phyloP scores from a whole-genome alignment of 495 filamentous ascomycete genomes.

The Oidiodendron maius region DNA sequence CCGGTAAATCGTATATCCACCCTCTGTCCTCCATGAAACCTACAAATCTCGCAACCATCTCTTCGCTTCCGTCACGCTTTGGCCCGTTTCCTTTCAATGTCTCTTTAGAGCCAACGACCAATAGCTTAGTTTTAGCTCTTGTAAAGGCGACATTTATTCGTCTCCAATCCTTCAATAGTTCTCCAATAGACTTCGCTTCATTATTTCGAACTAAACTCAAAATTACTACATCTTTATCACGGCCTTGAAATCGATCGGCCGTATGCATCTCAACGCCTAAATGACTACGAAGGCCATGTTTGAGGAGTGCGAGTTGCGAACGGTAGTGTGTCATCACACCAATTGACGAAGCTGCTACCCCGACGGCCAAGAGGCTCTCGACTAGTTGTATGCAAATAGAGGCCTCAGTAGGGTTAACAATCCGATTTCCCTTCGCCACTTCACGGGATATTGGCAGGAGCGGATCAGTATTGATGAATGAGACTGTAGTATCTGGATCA shows the following conservation, averaged over 20 bases:
- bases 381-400: constrained; percentile 72
- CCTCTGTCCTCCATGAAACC: constrained; percentile 61
- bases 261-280: constrained; percentile 84
- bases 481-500: constrained; percentile 61
- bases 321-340: constrained; percentile 99
- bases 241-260: constrained; percentile 90
- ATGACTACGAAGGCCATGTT: constrained; percentile 33
- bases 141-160: constrained; percentile 95
- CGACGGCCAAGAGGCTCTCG: constrained; percentile 64
- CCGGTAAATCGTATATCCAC: constrained; percentile 71
- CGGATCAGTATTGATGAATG: constrained; percentile 83
- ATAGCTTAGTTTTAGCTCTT: constrained; percentile 78
- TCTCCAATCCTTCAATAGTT: constrained; percentile 85
- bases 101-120: constrained; percentile 73
- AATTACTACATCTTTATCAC: constrained; percentile 89
- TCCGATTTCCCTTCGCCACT: constrained; percentile 68
- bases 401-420: constrained; percentile 79
- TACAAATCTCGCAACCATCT: constrained; percentile 73
- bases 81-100: constrained; percentile 52
- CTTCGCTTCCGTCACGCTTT: constrained; percentile 47
- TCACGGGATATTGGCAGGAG: constrained; percentile 60
- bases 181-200: constrained; percentile 70
- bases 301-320: constrained; percentile 64
- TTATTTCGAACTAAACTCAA: constrained; percentile 85
- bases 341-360: constrained; percentile 69